These are phyloP conservation scores for Fusarium siculi DNA, from an alignment of 2,329 filamentous ascomycete genomes.

Conservation along the genomic window DNA sequence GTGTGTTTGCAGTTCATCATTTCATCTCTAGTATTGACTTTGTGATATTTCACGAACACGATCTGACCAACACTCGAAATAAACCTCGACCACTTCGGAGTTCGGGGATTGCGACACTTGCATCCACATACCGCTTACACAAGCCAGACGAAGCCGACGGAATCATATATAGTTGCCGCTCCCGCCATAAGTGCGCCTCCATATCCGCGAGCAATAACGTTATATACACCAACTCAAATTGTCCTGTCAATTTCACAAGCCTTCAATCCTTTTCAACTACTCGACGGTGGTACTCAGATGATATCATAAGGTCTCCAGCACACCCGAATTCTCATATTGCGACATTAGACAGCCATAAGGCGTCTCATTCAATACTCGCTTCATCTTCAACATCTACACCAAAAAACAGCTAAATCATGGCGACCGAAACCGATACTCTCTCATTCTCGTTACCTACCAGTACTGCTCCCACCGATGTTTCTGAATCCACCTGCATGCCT, in stretches of 20 bases:
- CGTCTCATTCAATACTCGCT: constrained; percentile 9
- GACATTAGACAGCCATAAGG: constrained; percentile 14
- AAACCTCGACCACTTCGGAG: constrained; percentile 21
- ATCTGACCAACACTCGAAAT: not conserved
- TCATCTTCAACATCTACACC: not conserved
- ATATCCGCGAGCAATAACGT: constrained; percentile 1
- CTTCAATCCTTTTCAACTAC: not conserved
- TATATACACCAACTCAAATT: not conserved
- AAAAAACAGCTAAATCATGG: constrained; percentile 34
- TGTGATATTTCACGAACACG: not conserved
- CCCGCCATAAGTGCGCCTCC: not conserved
- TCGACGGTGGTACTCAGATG: constrained; percentile 15
- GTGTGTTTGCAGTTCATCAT: not conserved
- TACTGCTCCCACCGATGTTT: constrained; percentile 47
- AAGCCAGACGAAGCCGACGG: constrained; percentile 25
- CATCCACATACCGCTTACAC: constrained; percentile 34
- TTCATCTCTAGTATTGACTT: not conserved
- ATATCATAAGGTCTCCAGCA: constrained; percentile 17
- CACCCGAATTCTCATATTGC: not conserved
- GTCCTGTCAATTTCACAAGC: not conserved
- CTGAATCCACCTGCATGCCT: constrained; percentile 45
- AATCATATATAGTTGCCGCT: constrained; percentile 24
- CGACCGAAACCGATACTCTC: constrained; percentile 49
- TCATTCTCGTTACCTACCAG: constrained; percentile 48
- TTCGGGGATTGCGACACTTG: constrained; percentile 34